A percentile compares a stretch with the other conserved stretches of the same genome.
Evolutionary conservation across 495 filamentous ascomycete species (phyloP).

Genomic region (Elaphomyces granulatus): DNA sequence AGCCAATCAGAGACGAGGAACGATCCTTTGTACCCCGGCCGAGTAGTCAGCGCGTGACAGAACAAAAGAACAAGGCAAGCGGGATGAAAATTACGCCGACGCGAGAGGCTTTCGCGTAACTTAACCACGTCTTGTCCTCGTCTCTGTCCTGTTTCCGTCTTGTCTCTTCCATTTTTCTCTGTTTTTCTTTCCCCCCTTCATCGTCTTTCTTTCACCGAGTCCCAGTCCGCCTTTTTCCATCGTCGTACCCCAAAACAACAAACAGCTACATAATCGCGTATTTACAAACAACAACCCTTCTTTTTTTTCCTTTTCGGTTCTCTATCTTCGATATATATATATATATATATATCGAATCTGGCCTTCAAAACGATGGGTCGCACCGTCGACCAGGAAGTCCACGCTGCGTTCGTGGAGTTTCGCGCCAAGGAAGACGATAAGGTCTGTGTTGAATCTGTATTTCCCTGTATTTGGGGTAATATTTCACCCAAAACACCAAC

Average conservation of each 20-base stretch:
- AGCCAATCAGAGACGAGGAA: too few relatives aligned
- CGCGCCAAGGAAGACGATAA: conserved; percentile 48
- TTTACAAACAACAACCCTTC: conserved; percentile 3
- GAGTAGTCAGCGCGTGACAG: too few relatives aligned
- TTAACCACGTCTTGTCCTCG: conserved; percentile 19
- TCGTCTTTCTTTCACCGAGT: too few relatives aligned
- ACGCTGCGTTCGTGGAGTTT: conserved; percentile 45
- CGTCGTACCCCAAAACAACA: too few relatives aligned
- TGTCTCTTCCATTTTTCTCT: conserved; percentile 10
- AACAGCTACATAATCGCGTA: background rate
- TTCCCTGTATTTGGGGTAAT: conserved; percentile 26
- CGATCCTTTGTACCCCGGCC: too few relatives aligned
- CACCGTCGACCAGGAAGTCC: conserved; percentile 43
- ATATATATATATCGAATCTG: conserved; percentile 15
- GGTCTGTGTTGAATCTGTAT: conserved; percentile 38
- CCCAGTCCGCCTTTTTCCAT: too few relatives aligned
- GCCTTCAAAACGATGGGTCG: conserved; percentile 34
- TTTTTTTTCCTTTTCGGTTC: conserved; percentile 5
- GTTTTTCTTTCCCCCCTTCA: conserved; percentile 9
- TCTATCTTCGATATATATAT: too few relatives aligned
- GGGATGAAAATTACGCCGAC: conserved; percentile 10
- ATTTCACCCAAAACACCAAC: conserved; percentile 18
- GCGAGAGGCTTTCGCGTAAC: conserved; percentile 17
- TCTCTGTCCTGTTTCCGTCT: conserved; percentile 14
- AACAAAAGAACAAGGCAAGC: too few relatives aligned